Conservation (phyloP, 148 eudicot species). For the Salicornia ramosissima region DNA sequence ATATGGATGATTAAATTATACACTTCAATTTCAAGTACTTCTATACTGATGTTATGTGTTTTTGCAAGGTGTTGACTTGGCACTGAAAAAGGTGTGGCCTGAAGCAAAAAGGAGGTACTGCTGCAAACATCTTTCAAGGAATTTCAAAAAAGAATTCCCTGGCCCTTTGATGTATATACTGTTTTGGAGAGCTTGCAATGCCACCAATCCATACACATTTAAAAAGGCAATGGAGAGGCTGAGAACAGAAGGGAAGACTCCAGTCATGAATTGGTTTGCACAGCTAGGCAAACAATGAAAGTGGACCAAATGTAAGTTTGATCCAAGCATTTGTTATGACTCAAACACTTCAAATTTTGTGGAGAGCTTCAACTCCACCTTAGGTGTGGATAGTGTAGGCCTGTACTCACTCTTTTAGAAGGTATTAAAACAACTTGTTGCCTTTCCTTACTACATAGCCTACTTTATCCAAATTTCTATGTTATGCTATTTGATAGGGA, state of each 20-base stretch:
- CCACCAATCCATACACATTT: background rate
- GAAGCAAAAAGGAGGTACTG: background rate
- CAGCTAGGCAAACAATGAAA: background rate
- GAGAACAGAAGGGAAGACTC: background rate
- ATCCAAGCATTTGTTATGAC: background rate
- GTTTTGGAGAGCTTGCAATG: background rate
- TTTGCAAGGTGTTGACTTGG: no score
- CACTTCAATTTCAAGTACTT: no score
- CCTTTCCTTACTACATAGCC: no score
- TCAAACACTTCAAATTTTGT: conserved; percentile 13
- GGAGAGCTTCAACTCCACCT: conserved; percentile 2
- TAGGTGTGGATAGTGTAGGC: background rate
- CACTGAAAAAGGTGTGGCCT: background rate
- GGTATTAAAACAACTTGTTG: no score
- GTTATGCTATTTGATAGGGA: no score
- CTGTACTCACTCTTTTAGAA: background rate
- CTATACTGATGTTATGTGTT: background rate
- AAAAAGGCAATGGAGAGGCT: background rate
- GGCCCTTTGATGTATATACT: background rate
- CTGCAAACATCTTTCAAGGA: background rate
- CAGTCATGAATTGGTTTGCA: background rate
- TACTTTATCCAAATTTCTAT: no score
- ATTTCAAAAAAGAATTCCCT: background rate
- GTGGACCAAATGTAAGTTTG: background rate
- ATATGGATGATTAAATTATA: no score